Evolutionary conservation across 1,139 yeast genomes (phyloP).

Genomic region (Geotrichum fermentans): DNA sequence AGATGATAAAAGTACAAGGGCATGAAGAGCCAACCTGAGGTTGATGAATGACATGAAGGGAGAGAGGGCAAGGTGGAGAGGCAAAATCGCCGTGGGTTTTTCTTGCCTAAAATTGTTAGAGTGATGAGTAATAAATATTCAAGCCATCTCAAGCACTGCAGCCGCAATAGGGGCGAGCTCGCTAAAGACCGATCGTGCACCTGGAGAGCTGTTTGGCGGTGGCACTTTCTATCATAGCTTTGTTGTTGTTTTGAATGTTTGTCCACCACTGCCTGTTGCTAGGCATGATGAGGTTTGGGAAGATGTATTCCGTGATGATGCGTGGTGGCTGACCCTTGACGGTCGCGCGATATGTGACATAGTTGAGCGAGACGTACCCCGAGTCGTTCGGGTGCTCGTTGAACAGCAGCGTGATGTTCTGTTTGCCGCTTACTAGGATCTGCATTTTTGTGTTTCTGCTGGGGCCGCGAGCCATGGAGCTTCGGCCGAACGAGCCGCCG

Average conservation of each 20-base stretch:
- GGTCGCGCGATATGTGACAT: conserved; percentile 13
- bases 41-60: neutral
- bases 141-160: too few relatives aligned
- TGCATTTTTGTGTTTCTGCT: conserved; percentile 10
- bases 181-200: conserved; percentile 14
- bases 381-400: conserved; percentile 11
- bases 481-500: neutral
- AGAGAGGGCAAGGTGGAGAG: neutral
- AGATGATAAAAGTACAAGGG: neutral
- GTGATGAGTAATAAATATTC: too few relatives aligned
- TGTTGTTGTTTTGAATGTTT: conserved; percentile 2
- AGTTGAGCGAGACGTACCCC: conserved; percentile 10
- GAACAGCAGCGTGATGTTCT: conserved; percentile 13
- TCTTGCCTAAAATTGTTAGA: too few relatives aligned
- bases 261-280: conserved; percentile 10
- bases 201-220: conserved; percentile 11
- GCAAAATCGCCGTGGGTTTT: too few relatives aligned
- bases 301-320: conserved; percentile 13
- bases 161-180: too few relatives aligned
- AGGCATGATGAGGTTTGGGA: conserved; percentile 10
- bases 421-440: conserved; percentile 10
- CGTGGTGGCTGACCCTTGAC: conserved; percentile 11
- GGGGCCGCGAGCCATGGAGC: neutral
- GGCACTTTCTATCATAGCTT: conserved; percentile 5
- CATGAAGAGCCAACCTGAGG: neutral